Evolutionary conservation across 1,139 yeast genomes (phyloP).

Genomic region (Pichia sp.): DNA sequence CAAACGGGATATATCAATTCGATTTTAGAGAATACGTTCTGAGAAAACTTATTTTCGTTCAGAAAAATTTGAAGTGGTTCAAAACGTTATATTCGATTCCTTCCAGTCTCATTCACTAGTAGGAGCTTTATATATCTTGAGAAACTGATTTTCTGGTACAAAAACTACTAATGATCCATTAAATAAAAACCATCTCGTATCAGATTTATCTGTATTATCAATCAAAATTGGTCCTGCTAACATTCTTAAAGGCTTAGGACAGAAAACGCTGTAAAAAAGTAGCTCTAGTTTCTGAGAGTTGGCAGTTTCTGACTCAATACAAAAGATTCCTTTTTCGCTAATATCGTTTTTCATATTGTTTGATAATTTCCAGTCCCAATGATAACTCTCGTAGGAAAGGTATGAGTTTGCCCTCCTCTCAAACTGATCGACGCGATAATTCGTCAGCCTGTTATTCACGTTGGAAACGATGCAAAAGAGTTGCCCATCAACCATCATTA

Average conservation of each 20-base stretch:
- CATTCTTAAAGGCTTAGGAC: slow-evolving; percentile 13
- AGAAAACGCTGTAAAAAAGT: slow-evolving; percentile 11
- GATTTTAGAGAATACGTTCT: no score
- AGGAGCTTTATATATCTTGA: no score
- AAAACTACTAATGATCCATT: background rate
- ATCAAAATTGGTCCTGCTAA: slow-evolving; percentile 4
- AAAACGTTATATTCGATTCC: no score
- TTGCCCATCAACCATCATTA: background rate
- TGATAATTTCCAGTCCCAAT: slow-evolving; percentile 7
- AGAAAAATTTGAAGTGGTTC: no score
- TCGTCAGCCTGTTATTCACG: slow-evolving; percentile 4
- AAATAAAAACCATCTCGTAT: background rate
- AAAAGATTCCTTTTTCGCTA: slow-evolving; percentile 6
- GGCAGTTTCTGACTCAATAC: slow-evolving; percentile 13
- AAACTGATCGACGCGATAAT: slow-evolving; percentile 7
- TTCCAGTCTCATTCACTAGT: no score
- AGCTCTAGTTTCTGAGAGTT: slow-evolving; percentile 3
- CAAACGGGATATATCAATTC: no score
- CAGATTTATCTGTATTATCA: slow-evolving; percentile 1
- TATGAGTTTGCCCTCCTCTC: background rate
- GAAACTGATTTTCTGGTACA: background rate
- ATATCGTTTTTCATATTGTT: slow-evolving; percentile 8
- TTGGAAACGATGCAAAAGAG: slow-evolving; percentile 14
- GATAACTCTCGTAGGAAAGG: slow-evolving; percentile 12
- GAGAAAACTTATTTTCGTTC: no score